Evolutionary conservation across 306 rosid genomes (phyloP).

Genomic region (Vigna radiata): DNA sequence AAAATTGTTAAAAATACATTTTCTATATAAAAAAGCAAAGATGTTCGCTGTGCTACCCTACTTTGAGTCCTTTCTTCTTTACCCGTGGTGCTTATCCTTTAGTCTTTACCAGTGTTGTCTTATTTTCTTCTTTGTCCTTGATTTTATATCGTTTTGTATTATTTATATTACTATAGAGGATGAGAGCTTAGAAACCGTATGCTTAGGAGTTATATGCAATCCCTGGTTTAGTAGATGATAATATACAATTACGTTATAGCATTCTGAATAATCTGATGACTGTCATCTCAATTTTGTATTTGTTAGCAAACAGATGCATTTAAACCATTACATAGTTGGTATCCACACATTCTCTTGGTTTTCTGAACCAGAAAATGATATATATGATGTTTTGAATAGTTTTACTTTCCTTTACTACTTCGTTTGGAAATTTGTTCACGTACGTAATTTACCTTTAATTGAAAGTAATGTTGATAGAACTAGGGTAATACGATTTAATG

Average conservation of each 20-base stretch:
- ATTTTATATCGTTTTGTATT: background rate
- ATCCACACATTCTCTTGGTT: background rate
- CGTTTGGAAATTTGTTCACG: background rate
- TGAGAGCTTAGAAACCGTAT: background rate
- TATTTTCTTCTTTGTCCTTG: constrained; percentile 14
- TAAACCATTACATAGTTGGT: background rate
- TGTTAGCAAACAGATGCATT: background rate
- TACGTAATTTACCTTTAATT: background rate
- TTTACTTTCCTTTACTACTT: background rate
- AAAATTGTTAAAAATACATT: too few species aligned
- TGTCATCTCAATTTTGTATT: background rate
- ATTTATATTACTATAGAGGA: background rate
- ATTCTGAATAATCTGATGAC: background rate
- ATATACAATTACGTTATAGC: background rate
- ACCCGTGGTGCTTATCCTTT: background rate
- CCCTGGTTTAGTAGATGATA: background rate
- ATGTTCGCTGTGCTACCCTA: background rate
- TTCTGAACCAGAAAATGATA: background rate
- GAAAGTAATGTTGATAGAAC: constrained; percentile 7
- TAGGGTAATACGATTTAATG: constrained; percentile 12
- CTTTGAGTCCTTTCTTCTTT: constrained; percentile 29
- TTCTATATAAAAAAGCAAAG: constrained; percentile 8
- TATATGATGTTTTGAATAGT: background rate
- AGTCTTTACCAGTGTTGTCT: background rate
- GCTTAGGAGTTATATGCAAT: background rate